These are phyloP conservation scores for Mortierella sp. DNA, from an alignment of 371 early-diverging fungal genomes.

Conservation along the genomic window DNA sequence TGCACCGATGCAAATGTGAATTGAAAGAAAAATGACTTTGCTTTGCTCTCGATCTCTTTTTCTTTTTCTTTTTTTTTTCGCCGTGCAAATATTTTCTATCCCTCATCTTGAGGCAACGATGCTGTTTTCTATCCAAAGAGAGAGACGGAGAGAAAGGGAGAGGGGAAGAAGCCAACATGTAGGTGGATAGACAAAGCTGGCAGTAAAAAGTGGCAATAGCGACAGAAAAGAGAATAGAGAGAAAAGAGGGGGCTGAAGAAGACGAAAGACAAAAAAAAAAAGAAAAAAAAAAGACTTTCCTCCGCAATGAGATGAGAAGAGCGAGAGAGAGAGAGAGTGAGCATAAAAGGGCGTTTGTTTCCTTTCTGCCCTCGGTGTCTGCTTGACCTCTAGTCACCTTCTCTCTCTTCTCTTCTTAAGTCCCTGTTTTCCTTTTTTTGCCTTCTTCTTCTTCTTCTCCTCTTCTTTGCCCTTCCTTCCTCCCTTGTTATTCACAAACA, in stretches of 20 bases:
- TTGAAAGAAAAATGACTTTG: neutral
- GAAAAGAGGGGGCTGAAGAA: conserved; percentile 3
- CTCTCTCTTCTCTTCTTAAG: neutral
- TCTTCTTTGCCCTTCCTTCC: neutral
- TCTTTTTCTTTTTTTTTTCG: neutral
- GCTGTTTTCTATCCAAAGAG: neutral
- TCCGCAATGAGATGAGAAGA: neutral
- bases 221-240: neutral
- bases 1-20: neutral
- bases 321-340: neutral
- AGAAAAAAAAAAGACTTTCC: neutral
- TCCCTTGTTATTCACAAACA: neutral
- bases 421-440: neutral
- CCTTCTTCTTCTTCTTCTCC: neutral
- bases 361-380: neutral
- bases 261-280: neutral
- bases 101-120: neutral
- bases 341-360: neutral
- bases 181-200: neutral
- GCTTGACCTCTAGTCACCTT: neutral
- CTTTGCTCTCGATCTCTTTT: neutral
- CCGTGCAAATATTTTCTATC: neutral
- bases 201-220: neutral
- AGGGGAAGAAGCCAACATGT: neutral
- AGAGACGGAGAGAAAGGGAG: neutral